Evolutionary conservation across 805 yeast genomes (phyloP), one percentile per base, ranked within the genome.

Genomic region (Candida silvatica): DNA sequence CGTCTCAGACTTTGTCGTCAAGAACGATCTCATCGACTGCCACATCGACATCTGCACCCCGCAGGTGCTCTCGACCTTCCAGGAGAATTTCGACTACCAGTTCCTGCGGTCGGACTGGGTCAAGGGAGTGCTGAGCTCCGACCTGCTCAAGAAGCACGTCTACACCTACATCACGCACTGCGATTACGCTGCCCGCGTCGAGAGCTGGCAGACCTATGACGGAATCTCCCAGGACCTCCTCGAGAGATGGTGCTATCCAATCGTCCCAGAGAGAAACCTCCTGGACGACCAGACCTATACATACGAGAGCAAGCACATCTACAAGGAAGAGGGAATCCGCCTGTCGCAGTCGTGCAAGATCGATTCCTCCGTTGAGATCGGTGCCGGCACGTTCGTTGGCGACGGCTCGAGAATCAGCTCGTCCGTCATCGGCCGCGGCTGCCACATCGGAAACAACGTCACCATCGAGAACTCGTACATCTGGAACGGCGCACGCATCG

Each of bases 51-150:
- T 92, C 41, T 92, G 98, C 59, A 71, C 97, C 5, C 86, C 94
- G 2, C 86, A 80, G 45, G 96, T 92, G 8, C 97, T 97, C 1
- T 92, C 94, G 12, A 80, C 90, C 41, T 92, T 90, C 62, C 94
- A 86, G 49, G 98, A 92, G 51, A 90, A 92, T 57, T 92, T 92
- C 49, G 98, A 92, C 61, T 92, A 88, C 56, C 96, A 90, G 57
- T 65, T 74, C 35, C 64, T 90, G 42, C 72, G 98, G 56, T 67
- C 72, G 24, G 97, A 92, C 59, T 92, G 90, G 52, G 83, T 90
- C 20, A 80, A 75, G 47, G 97, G 97, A 36, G 92, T 90, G 18
- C 66, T 92, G 40, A 80, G 92, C 12, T 80, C 94, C 34, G 98
- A 92, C 58, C 70, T 92, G 47, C 65, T 92, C 47, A 88, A 87